Percentiles rank a stretch among this genome's conserved stretches.
Conservation (phyloP, 257 asterid genomes). For the Ocimum tenuiflorum region DNA sequence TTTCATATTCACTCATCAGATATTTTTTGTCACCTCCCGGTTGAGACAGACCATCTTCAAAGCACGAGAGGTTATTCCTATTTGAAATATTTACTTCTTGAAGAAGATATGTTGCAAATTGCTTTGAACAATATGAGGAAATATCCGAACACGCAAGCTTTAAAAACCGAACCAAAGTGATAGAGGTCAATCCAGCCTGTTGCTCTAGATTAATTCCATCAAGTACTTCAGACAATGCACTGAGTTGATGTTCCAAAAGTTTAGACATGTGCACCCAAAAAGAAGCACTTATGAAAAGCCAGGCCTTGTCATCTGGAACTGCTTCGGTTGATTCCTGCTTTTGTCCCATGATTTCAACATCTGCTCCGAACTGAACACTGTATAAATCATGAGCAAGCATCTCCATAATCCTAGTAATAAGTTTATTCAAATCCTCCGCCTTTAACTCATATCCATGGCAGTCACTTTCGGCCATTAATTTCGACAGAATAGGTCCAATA, state of each 20-base stretch:
- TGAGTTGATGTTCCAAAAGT: constrained; percentile 44
- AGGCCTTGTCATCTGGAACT: constrained; percentile 44
- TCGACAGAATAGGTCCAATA: constrained; percentile 51
- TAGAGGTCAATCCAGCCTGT: constrained; percentile 29
- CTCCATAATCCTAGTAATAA: constrained; percentile 38
- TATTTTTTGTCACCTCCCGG: constrained; percentile 24
- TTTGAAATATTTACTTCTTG: constrained; percentile 44
- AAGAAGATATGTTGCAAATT: constrained; percentile 49
- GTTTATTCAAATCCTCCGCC: constrained; percentile 38
- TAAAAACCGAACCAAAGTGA: constrained; percentile 36
- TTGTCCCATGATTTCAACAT: constrained; percentile 24
- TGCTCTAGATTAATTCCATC: constrained; percentile 30
- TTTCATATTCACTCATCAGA: constrained; percentile 26
- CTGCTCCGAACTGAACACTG: constrained; percentile 30
- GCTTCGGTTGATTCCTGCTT: constrained; percentile 41
- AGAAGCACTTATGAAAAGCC: constrained; percentile 45
- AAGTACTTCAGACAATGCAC: constrained; percentile 31
- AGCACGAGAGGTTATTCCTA: constrained; percentile 25
- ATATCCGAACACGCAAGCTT: constrained; percentile 44
- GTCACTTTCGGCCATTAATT: constrained; percentile 24
- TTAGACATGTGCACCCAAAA: constrained; percentile 65
- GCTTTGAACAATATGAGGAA: constrained; percentile 55
- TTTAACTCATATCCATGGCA: constrained; percentile 30
- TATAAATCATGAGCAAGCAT: constrained; percentile 37
- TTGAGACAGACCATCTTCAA: constrained; percentile 38